Conservation (phyloP, 2,329 filamentous ascomycete species). For the Pseudomassariella vexata region DNA sequence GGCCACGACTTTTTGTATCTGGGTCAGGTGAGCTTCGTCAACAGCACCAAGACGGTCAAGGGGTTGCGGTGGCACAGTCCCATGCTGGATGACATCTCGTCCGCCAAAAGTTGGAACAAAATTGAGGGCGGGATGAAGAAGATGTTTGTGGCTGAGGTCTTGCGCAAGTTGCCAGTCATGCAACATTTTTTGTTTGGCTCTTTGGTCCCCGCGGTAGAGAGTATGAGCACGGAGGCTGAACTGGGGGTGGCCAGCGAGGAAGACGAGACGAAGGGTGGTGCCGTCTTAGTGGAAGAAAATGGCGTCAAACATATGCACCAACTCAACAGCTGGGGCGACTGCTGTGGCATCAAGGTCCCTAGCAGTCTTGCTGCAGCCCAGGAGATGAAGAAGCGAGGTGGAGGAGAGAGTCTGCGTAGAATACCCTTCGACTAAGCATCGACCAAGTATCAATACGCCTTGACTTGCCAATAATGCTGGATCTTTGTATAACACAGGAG, state of each 20-base stretch:
- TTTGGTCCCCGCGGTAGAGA: slow-evolving; percentile 71
- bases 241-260: slow-evolving; percentile 39
- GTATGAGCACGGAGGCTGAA: slow-evolving; percentile 67
- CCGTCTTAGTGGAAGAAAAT: slow-evolving; percentile 56
- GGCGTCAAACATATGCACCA: slow-evolving; percentile 68
- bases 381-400: slow-evolving; percentile 73
- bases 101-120: slow-evolving; percentile 84
- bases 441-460: too few species aligned
- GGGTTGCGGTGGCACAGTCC: slow-evolving; percentile 93
- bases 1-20: slow-evolving; percentile 81
- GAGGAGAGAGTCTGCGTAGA: slow-evolving; percentile 56
- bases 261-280: slow-evolving; percentile 47
- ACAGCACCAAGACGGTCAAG: slow-evolving; percentile 92
- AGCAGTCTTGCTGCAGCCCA: slow-evolving; percentile 87
- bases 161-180: slow-evolving; percentile 94
- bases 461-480: too few species aligned
- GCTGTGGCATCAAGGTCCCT: slow-evolving; percentile 95
- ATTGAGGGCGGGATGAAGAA: slow-evolving; percentile 92
- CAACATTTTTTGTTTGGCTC: slow-evolving; percentile 96
- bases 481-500: too few species aligned
- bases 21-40: slow-evolving; percentile 88
- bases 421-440: slow-evolving; percentile 69
- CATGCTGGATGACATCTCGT: slow-evolving; percentile 96
- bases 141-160: slow-evolving; percentile 92
- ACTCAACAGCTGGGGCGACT: slow-evolving; percentile 80